Evolutionary conservation across 2,329 filamentous ascomycete species (phyloP).

Genomic region (Boeremia lycopersici): DNA sequence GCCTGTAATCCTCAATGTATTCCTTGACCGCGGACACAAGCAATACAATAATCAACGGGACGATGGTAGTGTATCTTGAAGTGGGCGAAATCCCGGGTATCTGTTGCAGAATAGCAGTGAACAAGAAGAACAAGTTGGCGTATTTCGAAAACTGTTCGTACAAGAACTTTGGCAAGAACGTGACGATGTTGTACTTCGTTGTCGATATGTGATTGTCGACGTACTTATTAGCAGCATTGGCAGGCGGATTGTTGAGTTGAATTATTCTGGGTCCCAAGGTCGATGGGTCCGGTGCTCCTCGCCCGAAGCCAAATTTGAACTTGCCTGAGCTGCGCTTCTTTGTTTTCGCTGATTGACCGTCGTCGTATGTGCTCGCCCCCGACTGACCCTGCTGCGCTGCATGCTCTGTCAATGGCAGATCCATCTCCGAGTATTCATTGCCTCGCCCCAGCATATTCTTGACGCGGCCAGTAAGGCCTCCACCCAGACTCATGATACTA

Average conservation of each 20-base stretch:
- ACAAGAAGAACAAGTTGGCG: conserved; percentile 98
- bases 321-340: conserved; percentile 58
- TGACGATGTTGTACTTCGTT: conserved; percentile 92
- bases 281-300: conserved; percentile 83
- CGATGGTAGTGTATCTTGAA: conserved; percentile 94
- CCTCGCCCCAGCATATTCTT: conserved; percentile 92
- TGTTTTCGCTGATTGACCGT: conserved; percentile 29
- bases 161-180: conserved; percentile 95
- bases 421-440: conserved; percentile 93
- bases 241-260: conserved; percentile 93
- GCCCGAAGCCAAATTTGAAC: conserved; percentile 93
- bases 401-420: conserved; percentile 87
- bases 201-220: conserved; percentile 97
- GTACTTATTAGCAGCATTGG: conserved; percentile 87
- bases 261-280: conserved; percentile 92
- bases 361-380: conserved; percentile 49
- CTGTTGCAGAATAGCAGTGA: conserved; percentile 92
- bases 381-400: conserved; percentile 55
- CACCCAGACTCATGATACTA: conserved; percentile 85
- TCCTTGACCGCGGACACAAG: conserved; percentile 96
- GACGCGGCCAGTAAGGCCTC: conserved; percentile 82
- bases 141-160: conserved; percentile 99
- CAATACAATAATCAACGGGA: conserved; percentile 86
- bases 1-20: conserved; percentile 87
- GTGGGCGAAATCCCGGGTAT: conserved; percentile 95